phyloP scores from a whole-genome alignment of 2,329 filamentous ascomycete genomes.

The Colletotrichum cuscutae region DNA sequence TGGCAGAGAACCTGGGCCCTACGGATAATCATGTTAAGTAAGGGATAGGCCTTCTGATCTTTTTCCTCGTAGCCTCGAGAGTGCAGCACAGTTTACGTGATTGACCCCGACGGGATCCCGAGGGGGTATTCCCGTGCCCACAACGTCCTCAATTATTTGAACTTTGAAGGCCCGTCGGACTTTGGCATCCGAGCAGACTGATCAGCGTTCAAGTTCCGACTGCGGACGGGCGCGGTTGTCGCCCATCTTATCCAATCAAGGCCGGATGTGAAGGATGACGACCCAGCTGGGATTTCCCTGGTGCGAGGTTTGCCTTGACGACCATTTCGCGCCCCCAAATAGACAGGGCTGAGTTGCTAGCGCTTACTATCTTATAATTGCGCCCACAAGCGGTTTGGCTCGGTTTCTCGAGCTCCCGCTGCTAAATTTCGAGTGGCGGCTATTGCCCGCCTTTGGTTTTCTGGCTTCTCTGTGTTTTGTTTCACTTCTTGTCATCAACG shows the following conservation, averaged over 20 bases:
- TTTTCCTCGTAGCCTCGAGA: not conserved
- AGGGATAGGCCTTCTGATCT: not conserved
- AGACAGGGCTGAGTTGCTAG: slow-evolving; percentile 29
- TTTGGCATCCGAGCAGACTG: not conserved
- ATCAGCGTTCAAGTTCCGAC: not conserved
- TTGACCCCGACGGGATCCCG: no score
- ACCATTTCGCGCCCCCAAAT: slow-evolving; percentile 12
- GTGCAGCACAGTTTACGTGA: not conserved
- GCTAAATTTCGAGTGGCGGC: not conserved
- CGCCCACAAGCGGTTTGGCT: slow-evolving; percentile 4
- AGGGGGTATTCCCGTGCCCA: not conserved
- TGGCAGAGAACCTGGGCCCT: no score
- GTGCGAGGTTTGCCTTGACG: not conserved
- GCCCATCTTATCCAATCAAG: not conserved
- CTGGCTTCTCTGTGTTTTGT: not conserved
- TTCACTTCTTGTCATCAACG: not conserved
- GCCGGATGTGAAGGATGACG: not conserved
- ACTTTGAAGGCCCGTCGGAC: not conserved
- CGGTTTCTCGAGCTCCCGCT: slow-evolving; percentile 1
- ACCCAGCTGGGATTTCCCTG: not conserved
- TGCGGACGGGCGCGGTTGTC: not conserved
- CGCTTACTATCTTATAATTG: slow-evolving; percentile 20
- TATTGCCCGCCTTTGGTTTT: not conserved
- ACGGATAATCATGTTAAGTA: not conserved
- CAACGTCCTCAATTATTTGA: no score